phyloP scores from a whole-genome alignment of 2,329 filamentous ascomycete genomes.

The Dryadomyces quercus-mongolicae region DNA sequence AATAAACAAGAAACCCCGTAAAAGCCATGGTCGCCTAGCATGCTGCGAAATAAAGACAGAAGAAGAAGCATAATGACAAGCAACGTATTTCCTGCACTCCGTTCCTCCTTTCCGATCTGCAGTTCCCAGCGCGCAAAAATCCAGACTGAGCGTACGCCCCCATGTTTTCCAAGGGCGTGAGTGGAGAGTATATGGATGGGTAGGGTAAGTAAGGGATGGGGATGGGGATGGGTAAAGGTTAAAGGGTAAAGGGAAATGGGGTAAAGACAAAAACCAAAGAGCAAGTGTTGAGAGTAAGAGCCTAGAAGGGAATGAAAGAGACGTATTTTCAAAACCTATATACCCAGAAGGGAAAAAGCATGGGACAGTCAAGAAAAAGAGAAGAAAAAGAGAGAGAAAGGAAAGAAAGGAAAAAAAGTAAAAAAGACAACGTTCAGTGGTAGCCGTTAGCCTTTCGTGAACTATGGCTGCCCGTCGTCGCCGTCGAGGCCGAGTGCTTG shows the following conservation, averaged over 20 bases:
- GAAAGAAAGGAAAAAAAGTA: neutral
- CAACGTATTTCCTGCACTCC: neutral
- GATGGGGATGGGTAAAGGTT: too few species aligned
- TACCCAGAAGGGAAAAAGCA: too few species aligned
- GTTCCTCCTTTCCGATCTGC: too few species aligned
- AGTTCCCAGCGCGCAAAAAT: too few species aligned
- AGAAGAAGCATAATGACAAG: neutral
- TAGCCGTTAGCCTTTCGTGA: conserved; percentile 5
- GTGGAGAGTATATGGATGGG: too few species aligned
- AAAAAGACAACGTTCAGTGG: neutral
- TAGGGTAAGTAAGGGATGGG: neutral
- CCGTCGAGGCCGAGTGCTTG: conserved; percentile 1
- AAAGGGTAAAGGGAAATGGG: neutral
- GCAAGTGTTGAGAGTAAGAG: too few species aligned
- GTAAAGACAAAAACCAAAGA: neutral
- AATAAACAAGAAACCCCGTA: neutral
- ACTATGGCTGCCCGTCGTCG: conserved; percentile 2
- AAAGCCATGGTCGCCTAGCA: neutral
- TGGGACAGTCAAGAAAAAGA: too few species aligned
- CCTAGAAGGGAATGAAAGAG: too few species aligned
- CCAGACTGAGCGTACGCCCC: too few species aligned
- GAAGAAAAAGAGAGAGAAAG: neutral
- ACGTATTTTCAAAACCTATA: too few species aligned
- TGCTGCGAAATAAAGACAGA: neutral
- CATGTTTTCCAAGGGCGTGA: neutral